phyloP scores from a whole-genome alignment of 129 eudicot species.

The Daucus carota region DH1_v3.0 NC_030382.2:45715501-45716000 shows the following conservation, averaged over 20 bases:
- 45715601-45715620: no score
- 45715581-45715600: no score
- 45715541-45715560: no score
- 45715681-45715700: no score
- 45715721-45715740: neutral
- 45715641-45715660: no score
- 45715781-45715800: neutral
- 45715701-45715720: no score
- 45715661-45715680: no score
- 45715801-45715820: neutral
- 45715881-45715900: neutral
- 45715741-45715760: neutral
- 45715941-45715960: neutral
- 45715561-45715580: no score
- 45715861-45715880: neutral
- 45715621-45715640: no score
- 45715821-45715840: neutral
- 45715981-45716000: neutral
- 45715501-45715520: no score
- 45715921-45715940: neutral
- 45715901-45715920: neutral
- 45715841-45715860: neutral
- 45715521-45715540: no score
- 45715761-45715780: neutral
- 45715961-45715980: neutral